phyloP scores from a whole-genome alignment of 345 rosid species.

The Corymbia maculata region DNA sequence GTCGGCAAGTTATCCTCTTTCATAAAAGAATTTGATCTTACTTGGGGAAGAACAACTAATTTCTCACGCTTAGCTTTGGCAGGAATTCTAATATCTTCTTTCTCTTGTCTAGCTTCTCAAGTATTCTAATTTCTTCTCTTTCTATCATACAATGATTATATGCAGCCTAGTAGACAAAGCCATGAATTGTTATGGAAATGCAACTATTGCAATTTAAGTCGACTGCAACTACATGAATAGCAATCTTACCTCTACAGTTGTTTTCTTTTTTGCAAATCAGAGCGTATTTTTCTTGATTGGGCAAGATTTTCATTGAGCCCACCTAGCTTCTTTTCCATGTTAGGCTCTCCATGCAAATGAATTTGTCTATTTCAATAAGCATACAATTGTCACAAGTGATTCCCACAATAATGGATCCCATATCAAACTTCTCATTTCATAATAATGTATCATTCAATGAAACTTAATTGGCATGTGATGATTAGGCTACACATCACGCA shows the following conservation, averaged over 20 bases:
- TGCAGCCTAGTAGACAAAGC: constrained; percentile 41
- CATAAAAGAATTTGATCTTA: neutral
- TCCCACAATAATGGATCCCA: neutral
- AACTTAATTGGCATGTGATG: neutral
- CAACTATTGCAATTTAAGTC: neutral
- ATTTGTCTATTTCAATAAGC: neutral
- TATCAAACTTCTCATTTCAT: neutral
- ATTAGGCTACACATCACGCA: neutral
- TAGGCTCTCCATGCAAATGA: constrained; percentile 24
- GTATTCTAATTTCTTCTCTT: constrained; percentile 16
- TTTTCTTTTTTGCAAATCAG: constrained; percentile 41
- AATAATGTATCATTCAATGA: neutral
- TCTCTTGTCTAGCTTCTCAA: no score
- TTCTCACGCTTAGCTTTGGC: constrained; percentile 38
- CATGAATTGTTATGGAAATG: neutral
- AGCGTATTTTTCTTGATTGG: constrained; percentile 34
- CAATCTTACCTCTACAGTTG: constrained; percentile 28
- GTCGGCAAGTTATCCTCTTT: constrained; percentile 30
- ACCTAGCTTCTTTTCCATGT: constrained; percentile 46
- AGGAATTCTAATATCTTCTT: no score
- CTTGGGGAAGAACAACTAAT: constrained; percentile 43
- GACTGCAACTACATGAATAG: neutral
- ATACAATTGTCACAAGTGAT: neutral
- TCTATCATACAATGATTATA: constrained; percentile 40
- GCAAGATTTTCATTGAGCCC: constrained; percentile 21